Evolutionary conservation across 805 yeast genomes (phyloP).

Genomic region (Metschnikowia vanudenii): DNA sequence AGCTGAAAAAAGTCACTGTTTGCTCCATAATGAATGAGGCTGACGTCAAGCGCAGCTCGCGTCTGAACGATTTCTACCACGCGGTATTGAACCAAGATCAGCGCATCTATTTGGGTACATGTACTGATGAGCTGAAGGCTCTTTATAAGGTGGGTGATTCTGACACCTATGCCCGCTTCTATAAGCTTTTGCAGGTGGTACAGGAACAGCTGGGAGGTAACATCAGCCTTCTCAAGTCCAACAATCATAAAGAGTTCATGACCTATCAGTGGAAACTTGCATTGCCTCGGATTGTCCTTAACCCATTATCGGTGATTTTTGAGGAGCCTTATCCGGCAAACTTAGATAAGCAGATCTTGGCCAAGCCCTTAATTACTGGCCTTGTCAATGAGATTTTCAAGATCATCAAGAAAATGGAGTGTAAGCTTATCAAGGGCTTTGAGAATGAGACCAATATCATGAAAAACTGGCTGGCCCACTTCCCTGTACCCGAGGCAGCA

Average conservation of each 20-base stretch:
- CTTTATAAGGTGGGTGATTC: constrained; percentile 13
- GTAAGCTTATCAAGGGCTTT: constrained; percentile 64
- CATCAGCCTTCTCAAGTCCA: constrained; percentile 49
- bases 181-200: constrained; percentile 33
- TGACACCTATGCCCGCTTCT: constrained; percentile 18
- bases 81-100: constrained; percentile 36
- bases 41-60: constrained; percentile 45
- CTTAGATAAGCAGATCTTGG: constrained; percentile 65
- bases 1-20: constrained; percentile 33
- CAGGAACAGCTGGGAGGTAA: constrained; percentile 36
- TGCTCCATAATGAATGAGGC: constrained; percentile 62
- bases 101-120: constrained; percentile 44
- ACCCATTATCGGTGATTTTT: constrained; percentile 70
- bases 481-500: constrained; percentile 30
- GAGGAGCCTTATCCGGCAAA: constrained; percentile 65
- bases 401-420: constrained; percentile 74
- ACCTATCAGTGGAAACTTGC: constrained; percentile 86
- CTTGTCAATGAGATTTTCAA: constrained; percentile 70
- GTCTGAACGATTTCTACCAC: constrained; percentile 26
- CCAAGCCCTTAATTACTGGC: constrained; percentile 83
- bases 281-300: constrained; percentile 72
- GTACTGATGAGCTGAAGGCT: constrained; percentile 18
- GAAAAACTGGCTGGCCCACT: constrained; percentile 49
- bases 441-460: constrained; percentile 64
- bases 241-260: constrained; percentile 55